Base-by-base conservation (phyloP, 768 basidiomycete genomes). In the Roridomyces roridus region DNA sequence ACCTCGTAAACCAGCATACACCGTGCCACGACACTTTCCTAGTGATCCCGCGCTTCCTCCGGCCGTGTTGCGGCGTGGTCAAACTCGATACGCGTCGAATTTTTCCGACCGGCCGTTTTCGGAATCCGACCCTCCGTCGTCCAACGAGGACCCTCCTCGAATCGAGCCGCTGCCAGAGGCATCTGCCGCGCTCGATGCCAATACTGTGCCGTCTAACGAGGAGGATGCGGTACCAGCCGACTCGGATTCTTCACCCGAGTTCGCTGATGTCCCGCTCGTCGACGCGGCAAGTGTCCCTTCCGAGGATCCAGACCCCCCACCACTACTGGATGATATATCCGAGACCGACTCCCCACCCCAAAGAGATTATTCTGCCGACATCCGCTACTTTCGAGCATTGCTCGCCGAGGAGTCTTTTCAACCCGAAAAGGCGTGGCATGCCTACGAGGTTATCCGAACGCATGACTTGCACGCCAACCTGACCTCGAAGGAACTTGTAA, bases 361-460 rank as follows among this genome's bases (percentile, higher is more conserved):
- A n/a, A 34, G 31, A 34, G 31, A 34, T 25, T 21, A 23, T 24
- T 14, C 23, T 12, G 7, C 42, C 7, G 29, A 24, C 43, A 15
- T 40, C 21, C 14, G n/a, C 20, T 11, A 23, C 23, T 24, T 44
- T n/a, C 39, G 3, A n/a, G 39, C n/a, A 23, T 40, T 40, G 39
- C 39, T 40, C 39, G 20, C 24, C n/a, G 17, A 29, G 23, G 20
- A 46, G 2, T 14, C 31, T 24, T 55, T 68, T 36, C 36, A 76
- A 72, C 66, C 46, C 67, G 73, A 57, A 75, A 72, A 63, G 69
- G 73, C 42, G 55, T 73, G 25, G 67, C 75, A 64, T 60, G 46
- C 68, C 49, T 49, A 50, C 47, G 50, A 58, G 20, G 54, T 46
- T 6, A 60, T 64, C 39, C 65, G 37, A 57, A 34, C 48, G 17